Percentiles rank a stretch among this genome's conserved stretches.
Evolutionary conservation across 2,329 filamentous ascomycete genomes (phyloP).

Genomic region (Hymenoscyphus fraxineus): DNA sequence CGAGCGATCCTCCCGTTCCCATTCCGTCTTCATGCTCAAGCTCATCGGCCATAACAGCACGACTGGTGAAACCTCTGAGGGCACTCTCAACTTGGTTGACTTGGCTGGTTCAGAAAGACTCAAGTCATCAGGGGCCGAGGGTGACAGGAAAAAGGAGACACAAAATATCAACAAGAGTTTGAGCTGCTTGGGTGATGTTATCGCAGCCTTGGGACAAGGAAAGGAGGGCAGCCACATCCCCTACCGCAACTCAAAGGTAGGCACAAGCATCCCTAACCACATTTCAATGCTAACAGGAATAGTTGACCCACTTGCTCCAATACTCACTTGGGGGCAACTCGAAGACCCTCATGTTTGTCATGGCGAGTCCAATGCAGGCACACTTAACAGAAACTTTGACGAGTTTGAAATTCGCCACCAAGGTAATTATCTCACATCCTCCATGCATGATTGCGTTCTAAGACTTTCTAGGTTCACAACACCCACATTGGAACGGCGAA

Average conservation of each 20-base stretch:
- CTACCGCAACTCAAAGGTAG: constrained; percentile 89
- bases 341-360: constrained; percentile 98
- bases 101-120: constrained; percentile 89
- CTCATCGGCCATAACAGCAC: constrained; percentile 61
- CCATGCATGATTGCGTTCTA: not conserved
- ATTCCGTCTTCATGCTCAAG: constrained; percentile 95
- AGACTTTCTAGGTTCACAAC: constrained; percentile 62
- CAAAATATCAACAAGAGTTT: constrained; percentile 97
- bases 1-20: constrained; percentile 87
- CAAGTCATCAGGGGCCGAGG: constrained; percentile 81
- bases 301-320: constrained; percentile 90
- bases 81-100: constrained; percentile 92
- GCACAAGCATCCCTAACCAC: not conserved
- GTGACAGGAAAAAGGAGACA: constrained; percentile 85
- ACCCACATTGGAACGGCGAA: constrained; percentile 90
- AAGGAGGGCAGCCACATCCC: constrained; percentile 77
- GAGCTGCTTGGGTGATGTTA: constrained; percentile 89
- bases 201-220: constrained; percentile 83
- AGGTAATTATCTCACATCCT: constrained; percentile 49
- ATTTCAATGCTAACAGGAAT: constrained; percentile 21
- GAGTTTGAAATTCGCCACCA: constrained; percentile 92
- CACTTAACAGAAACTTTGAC: constrained; percentile 92
- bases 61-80: constrained; percentile 82
- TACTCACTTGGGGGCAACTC: constrained; percentile 92
- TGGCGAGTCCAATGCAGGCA: constrained; percentile 88